These are phyloP conservation scores for Suillus decipiens DNA, from an alignment of 768 basidiomycete species.

Conservation along the genomic window DNA sequence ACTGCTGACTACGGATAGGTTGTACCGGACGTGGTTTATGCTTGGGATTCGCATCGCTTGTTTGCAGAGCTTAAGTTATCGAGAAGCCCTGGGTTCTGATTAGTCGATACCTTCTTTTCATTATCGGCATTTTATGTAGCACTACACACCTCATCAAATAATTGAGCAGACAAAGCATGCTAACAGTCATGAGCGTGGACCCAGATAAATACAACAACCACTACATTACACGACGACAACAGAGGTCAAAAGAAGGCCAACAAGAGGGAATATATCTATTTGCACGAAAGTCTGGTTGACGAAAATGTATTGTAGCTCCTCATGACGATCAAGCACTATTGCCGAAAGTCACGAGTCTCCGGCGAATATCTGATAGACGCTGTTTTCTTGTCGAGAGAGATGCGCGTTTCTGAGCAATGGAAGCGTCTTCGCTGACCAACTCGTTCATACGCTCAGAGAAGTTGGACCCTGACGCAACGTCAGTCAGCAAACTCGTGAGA, in stretches of 20 bases:
- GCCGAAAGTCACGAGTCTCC: constrained; percentile 35
- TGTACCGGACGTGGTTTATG: too few relatives aligned
- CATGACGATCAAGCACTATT: not conserved
- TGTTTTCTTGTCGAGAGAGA: constrained; percentile 35
- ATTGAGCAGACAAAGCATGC: too few relatives aligned
- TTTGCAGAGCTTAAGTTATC: too few relatives aligned
- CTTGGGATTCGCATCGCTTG: too few relatives aligned
- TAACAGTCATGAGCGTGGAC: too few relatives aligned
- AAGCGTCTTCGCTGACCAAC: constrained; percentile 50
- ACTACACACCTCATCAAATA: too few relatives aligned
- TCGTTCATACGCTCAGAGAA: constrained; percentile 35
- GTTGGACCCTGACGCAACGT: constrained; percentile 17
- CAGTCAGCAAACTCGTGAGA: constrained; percentile 32
- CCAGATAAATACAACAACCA: not conserved
- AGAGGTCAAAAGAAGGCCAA: not conserved
- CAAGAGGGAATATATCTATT: not conserved
- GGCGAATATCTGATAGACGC: constrained; percentile 42
- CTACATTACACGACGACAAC: not conserved
- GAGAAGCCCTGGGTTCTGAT: too few relatives aligned
- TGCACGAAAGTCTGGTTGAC: not conserved
- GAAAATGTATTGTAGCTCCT: too few relatives aligned
- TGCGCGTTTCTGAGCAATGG: constrained; percentile 34
- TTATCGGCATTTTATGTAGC: too few relatives aligned
- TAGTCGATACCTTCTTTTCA: too few relatives aligned
- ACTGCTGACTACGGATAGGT: too few relatives aligned